phyloP scores from a whole-genome alignment of 1,139 yeast species.

The Geotrichum citri-aurantii region DNA sequence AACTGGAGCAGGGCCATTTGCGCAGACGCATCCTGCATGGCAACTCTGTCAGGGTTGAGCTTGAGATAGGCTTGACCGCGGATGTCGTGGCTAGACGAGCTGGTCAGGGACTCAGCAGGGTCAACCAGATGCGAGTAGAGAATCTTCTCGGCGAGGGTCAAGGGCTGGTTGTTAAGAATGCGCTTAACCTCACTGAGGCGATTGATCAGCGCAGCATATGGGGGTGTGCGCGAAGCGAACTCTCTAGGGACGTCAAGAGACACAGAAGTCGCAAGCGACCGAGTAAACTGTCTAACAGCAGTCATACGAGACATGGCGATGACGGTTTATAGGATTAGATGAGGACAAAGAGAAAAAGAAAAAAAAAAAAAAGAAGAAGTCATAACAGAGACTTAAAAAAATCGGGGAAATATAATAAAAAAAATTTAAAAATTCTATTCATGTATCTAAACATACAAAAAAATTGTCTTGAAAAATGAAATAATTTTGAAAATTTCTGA shows the following conservation, averaged over 20 bases:
- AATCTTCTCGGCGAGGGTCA: conserved; percentile 95
- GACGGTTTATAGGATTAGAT: not conserved
- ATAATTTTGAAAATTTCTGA: not conserved
- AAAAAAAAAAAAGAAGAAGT: not conserved
- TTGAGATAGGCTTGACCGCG: conserved; percentile 85
- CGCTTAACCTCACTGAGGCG: conserved; percentile 59
- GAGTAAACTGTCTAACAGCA: not conserved
- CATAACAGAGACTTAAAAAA: too few species aligned
- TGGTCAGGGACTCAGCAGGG: conserved; percentile 64
- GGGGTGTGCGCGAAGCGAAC: conserved; percentile 70
- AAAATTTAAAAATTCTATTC: not conserved
- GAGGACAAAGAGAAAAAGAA: not conserved
- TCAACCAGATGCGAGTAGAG: conserved; percentile 94
- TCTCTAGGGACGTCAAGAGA: conserved; percentile 51
- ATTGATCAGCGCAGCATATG: conserved; percentile 66
- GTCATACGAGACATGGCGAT: not conserved
- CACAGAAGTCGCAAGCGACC: conserved; percentile 13
- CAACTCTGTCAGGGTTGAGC: conserved; percentile 94
- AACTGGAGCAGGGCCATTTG: conserved; percentile 96
- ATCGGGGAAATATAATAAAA: too few species aligned
- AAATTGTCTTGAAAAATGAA: not conserved
- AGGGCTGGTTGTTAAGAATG: conserved; percentile 72
- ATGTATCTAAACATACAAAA: too few species aligned
- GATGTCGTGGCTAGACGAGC: conserved; percentile 50
- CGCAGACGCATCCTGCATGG: conserved; percentile 99